These are phyloP conservation scores for Fusarium circinatum DNA, from an alignment of 2,329 filamentous ascomycete genomes.

Conservation along the genomic window DNA sequence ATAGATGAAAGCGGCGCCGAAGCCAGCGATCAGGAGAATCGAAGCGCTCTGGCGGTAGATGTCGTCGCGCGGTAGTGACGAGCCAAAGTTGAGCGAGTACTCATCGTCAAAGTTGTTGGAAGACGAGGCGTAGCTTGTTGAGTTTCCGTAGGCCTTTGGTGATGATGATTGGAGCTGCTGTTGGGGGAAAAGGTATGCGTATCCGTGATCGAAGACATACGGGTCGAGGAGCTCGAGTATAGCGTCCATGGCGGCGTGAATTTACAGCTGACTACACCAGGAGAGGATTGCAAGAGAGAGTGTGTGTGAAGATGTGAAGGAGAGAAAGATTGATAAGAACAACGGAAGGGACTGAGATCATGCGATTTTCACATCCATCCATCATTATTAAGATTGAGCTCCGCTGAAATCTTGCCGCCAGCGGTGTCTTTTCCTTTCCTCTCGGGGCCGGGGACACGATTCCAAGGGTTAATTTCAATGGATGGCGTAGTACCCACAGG, in stretches of 20 bases:
- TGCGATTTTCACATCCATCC: conserved; percentile 10
- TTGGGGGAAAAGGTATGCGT: conserved; percentile 52
- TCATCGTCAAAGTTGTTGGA: conserved; percentile 25
- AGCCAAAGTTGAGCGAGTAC: conserved; percentile 39
- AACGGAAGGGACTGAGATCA: conserved; percentile 1
- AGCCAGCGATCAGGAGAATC: conserved; percentile 51
- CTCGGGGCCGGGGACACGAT: neutral
- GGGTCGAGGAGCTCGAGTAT: conserved; percentile 55
- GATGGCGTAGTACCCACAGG: conserved; percentile 15
- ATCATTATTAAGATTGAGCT: conserved; percentile 25
- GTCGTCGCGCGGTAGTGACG: conserved; percentile 54
- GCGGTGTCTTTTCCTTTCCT: conserved; percentile 1
- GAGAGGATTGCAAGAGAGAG: neutral
- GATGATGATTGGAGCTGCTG: conserved; percentile 18
- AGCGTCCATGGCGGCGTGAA: conserved; percentile 46
- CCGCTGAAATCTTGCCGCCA: conserved; percentile 23
- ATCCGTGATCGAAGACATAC: conserved; percentile 53
- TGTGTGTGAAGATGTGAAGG: neutral
- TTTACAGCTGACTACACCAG: neutral
- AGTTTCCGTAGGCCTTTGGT: conserved; percentile 15
- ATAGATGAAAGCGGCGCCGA: conserved; percentile 61
- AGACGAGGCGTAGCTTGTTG: conserved; percentile 23
- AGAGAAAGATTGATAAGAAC: conserved; percentile 21
- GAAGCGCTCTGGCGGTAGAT: conserved; percentile 53
- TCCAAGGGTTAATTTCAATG: conserved; percentile 25